Base-by-base conservation (phyloP, 2,329 filamentous ascomycete genomes). In the Hypoxylon sp. region DNA sequence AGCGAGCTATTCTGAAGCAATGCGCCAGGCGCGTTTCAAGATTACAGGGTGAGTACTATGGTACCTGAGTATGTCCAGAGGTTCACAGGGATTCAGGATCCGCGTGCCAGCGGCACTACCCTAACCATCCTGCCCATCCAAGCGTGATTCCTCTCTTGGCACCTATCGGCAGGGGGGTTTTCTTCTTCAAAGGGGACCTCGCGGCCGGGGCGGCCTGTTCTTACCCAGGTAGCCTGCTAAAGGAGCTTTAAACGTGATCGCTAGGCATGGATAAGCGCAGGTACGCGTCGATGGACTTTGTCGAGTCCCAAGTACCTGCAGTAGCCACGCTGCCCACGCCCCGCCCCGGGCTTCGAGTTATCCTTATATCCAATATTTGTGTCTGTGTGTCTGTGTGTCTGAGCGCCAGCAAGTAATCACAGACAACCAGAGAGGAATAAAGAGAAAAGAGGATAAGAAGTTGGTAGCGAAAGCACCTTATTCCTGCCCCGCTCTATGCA, bases 21-120 rank as follows among this genome's bases (percentile, higher is more conserved):
- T 77, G 77, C 77, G 70, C 76, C 79, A 79, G 77, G 74, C 74
- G 70, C 69, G 79, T 82, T 82, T 82, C 79, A 81, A 62, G 67
- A 74, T 76, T 70, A 74, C 69, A 73, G 73, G 72, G 31, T 64
- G 61, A 61, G 58, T 58, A 63, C n/a, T n/a, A n/a, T n/a, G n/a
- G n/a, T n/a, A n/a, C n/a, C n/a, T n/a, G n/a, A n/a, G n/a, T n/a
- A n/a, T n/a, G n/a, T n/a, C n/a, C 58, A 62, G 59, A 66, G 54
- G 64, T 52, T 62, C 62, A 58, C 65, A 67, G 63, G 66, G 61
- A 58, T 65, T 48, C n/a, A 46, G 42, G 60, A 63, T 61, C 57
- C 52, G 58, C 62, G 48, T 64, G 40, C 51, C 62, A 64, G 58
- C 64, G 62, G 43, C 42, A 47, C 52, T 53, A 47, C 54, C 35